These are phyloP conservation scores for Scopulariopsis brevicaulis DNA, from an alignment of 2,329 filamentous ascomycete species.

Conservation along the genomic window DNA sequence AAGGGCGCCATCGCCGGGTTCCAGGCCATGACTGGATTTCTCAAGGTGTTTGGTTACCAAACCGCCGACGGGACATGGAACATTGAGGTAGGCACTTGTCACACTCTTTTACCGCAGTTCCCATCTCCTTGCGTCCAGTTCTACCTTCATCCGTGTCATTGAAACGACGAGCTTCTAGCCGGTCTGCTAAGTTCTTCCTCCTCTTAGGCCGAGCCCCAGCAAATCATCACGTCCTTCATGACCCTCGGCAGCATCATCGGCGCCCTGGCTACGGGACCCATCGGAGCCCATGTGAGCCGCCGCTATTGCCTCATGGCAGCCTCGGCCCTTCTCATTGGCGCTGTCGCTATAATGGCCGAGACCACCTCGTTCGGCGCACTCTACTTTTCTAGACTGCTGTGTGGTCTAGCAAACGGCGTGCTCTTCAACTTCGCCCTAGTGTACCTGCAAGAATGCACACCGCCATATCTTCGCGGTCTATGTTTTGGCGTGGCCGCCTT, in stretches of 20 bases:
- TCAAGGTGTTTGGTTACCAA: conserved; percentile 1
- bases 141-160: too few species aligned
- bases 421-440: conserved; percentile 1
- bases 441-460: not conserved
- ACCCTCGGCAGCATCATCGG: not conserved
- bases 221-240: conserved; percentile 2
- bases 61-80: not conserved
- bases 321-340: not conserved
- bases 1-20: conserved; percentile 4
- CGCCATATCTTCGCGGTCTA: not conserved
- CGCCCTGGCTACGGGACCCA: not conserved
- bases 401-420: not conserved
- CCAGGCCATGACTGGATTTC: conserved; percentile 2
- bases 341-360: not conserved
- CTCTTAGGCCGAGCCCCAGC: not conserved
- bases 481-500: conserved; percentile 1
- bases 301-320: not conserved
- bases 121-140: not conserved
- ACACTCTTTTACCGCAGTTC: not conserved
- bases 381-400: conserved; percentile 1
- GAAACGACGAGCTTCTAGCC: not conserved
- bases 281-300: not conserved
- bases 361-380: conserved; percentile 1
- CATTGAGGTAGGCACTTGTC: not conserved
- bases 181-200: not conserved